These are phyloP conservation scores for Scenedesmus sp. DNA, from an alignment of 163 green algal genomes.

Conservation along the genomic window DNA sequence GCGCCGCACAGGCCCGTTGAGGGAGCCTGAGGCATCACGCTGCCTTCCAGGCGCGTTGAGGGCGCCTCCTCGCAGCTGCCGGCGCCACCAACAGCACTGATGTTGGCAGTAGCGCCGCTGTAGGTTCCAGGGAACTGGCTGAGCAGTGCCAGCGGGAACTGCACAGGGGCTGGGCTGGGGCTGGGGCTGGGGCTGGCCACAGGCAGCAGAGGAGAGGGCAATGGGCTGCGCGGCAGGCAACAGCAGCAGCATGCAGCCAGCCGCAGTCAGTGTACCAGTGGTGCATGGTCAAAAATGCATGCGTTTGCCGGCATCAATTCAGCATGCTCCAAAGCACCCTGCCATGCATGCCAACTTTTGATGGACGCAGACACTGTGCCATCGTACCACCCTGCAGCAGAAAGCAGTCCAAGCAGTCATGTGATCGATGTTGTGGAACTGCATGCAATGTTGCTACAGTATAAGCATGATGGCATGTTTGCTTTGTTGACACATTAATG, in stretches of 20 bases:
- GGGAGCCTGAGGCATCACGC: too few species aligned
- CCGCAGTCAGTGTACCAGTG: background rate
- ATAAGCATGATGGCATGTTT: too few species aligned
- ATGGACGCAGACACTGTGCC: too few species aligned
- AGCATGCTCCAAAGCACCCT: too few species aligned
- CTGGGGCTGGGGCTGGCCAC: background rate
- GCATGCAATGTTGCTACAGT: too few species aligned
- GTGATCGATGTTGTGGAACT: too few species aligned
- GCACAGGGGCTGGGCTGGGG: background rate
- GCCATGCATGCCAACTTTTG: too few species aligned
- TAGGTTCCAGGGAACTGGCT: background rate
- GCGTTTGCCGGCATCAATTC: too few species aligned
- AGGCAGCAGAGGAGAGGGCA: background rate
- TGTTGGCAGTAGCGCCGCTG: background rate
- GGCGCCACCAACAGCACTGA: background rate
- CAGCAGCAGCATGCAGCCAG: background rate
- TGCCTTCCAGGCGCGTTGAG: background rate
- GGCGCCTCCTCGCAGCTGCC: background rate
- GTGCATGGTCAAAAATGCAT: background rate
- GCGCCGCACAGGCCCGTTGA: background rate
- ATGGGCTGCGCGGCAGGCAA: background rate
- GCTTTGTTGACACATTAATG: too few species aligned
- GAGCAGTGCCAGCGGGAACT: background rate
- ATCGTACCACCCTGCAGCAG: too few species aligned
- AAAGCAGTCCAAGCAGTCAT: too few species aligned